Percentiles rank a stretch among this genome's conserved stretches.
Conservation (phyloP, 1,139 yeast genomes). For the Pichia sp. region DNA sequence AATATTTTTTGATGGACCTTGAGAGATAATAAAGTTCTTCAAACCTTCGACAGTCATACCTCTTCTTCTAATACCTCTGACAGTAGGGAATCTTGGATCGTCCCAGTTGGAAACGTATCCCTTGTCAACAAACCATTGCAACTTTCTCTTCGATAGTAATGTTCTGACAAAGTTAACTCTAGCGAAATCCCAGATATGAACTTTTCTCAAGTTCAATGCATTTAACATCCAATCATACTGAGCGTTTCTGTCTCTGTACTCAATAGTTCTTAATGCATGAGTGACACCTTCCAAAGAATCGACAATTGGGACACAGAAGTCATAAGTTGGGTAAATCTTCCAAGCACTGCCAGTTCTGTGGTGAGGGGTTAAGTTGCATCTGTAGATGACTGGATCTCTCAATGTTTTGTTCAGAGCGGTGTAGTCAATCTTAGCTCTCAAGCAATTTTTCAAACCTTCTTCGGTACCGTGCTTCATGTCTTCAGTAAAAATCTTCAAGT, state of each 20-base stretch:
- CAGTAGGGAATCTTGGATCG: constrained; percentile 99
- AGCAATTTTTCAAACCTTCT: constrained; percentile 80
- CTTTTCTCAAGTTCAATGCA: constrained; percentile 78
- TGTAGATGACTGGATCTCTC: constrained; percentile 95
- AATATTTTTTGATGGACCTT: constrained; percentile 96
- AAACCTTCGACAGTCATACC: constrained; percentile 99
- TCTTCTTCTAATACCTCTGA: constrained; percentile 97
- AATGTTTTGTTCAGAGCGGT: constrained; percentile 86
- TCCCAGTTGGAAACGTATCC: constrained; percentile 88
- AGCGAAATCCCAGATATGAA: constrained; percentile 95
- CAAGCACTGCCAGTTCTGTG: constrained; percentile 89
- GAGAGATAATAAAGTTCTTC: constrained; percentile 84
- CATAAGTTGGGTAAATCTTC: constrained; percentile 97
- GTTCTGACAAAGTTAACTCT: constrained; percentile 96
- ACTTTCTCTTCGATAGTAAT: constrained; percentile 87
- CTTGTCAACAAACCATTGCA: constrained; percentile 97
- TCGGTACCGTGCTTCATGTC: constrained; percentile 94
- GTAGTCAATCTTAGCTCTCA: constrained; percentile 93
- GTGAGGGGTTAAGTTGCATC: constrained; percentile 94
- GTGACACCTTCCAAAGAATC: constrained; percentile 95
- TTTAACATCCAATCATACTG: constrained; percentile 95
- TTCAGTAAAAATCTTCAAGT: constrained; percentile 73
- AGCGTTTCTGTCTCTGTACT: constrained; percentile 96
- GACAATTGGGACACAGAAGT: constrained; percentile 95
- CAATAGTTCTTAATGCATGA: constrained; percentile 94